A percentile compares a stretch with the other conserved stretches of the same genome.
These are phyloP conservation scores for Candida morakotiae DNA, from an alignment of 805 yeast species.

Conservation along the genomic window DNA sequence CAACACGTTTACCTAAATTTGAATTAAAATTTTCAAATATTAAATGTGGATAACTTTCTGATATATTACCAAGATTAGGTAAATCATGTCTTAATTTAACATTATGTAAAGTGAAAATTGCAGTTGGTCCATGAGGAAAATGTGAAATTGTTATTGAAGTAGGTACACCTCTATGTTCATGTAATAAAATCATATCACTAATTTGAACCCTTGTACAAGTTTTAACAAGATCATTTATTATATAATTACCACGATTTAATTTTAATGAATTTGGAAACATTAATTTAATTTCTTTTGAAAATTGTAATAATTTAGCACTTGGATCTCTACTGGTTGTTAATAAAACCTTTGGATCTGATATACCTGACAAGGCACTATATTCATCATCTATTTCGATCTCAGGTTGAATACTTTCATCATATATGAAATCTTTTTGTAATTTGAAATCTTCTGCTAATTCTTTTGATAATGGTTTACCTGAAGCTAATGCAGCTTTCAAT, in stretches of 20 bases:
- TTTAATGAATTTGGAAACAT: conserved; percentile 87
- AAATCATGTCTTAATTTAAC: conserved; percentile 93
- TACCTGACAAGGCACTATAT: conserved; percentile 81
- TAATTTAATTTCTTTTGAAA: conserved; percentile 86
- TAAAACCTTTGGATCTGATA: conserved; percentile 83
- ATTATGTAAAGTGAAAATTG: conserved; percentile 88
- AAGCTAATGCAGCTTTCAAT: conserved; percentile 81
- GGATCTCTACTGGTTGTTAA: conserved; percentile 95
- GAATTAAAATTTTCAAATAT: conserved; percentile 87
- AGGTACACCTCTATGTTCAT: conserved; percentile 98
- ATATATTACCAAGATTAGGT: conserved; percentile 76
- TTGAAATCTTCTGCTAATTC: conserved; percentile 86
- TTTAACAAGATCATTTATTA: conserved; percentile 77
- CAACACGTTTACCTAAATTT: conserved; percentile 78
- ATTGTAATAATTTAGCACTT: conserved; percentile 77
- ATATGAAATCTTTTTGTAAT: conserved; percentile 76
- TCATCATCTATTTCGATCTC: conserved; percentile 79
- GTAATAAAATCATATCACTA: conserved; percentile 80
- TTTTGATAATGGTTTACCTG: conserved; percentile 85
- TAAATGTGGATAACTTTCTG: conserved; percentile 91
- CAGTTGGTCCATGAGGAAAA: conserved; percentile 98
- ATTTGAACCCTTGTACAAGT: conserved; percentile 80
- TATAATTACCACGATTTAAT: conserved; percentile 88
- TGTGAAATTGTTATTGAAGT: conserved; percentile 89
- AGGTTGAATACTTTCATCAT: conserved; percentile 65